Evolutionary conservation across 257 asterid species (phyloP), one percentile per base, ranked within the genome.

Genomic region (Cruciata laevipes): DNA sequence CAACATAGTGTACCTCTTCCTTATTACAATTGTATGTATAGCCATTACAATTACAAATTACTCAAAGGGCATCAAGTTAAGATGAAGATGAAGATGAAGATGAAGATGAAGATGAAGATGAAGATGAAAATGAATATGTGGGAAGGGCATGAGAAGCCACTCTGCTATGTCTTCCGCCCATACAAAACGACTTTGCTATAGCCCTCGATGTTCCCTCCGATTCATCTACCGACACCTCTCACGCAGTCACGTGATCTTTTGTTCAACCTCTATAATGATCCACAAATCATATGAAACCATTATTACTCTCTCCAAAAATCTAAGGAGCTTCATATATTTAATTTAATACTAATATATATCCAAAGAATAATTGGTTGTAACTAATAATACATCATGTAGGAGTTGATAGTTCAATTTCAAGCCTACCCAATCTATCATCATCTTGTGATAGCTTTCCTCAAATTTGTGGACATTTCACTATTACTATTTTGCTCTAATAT

Each of bases 181-280:
- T 67, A 44, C 77, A 71, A 64, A 40, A 20, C 31, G 40, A 52
- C 24, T 1, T 18, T 18, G 2, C 1, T 21, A 57, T 21, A 57
- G 47, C 55, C 65, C 20, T 65, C 11, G 18, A 7, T 25, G 60
- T 61, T 64, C 53, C 31, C 38, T 51, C 37, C 38, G 49, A 64
- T 73, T 64, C 30, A 69, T 63, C 27, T 69, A 68, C 78, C 81
- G 81, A 77, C 81, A 77, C 69, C 47, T 47, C 37, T 77, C 81
- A 73, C 78, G 78, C 69, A 77, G 69, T 55, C 66, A 73, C 78
- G 78, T 73, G 81, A 73, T 55, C 66, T 3, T 40, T 25, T 59
- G 32, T 24, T 47, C 69, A 25, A 27, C 63, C 42, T 66, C 52
- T 65, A 47, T 47, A 47, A 47, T 33, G n/a, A n/a, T n/a, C n/a